Conservation (phyloP, 73 alveolate species). For the Tetrahymena borealis region DNA sequence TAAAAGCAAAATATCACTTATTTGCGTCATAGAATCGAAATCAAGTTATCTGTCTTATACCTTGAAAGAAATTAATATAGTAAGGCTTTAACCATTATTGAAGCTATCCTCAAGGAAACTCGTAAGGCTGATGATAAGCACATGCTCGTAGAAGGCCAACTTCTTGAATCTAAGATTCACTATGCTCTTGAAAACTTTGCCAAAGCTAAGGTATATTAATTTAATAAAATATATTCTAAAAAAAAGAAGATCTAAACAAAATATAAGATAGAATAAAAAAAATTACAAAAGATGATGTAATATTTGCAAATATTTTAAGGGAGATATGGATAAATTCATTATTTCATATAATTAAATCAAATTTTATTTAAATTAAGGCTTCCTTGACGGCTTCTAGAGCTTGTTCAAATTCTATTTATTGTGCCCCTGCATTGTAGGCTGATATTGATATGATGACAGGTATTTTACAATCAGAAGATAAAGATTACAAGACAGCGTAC, state of each 20-base stretch:
- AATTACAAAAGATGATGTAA: no score
- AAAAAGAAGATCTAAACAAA: background rate
- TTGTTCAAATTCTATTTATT: conserved; percentile 75
- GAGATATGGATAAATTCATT: no score
- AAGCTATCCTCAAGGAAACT: conserved; percentile 48
- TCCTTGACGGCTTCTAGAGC: conserved; percentile 92
- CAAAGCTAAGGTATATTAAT: conserved; percentile 62
- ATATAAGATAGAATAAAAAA: no score
- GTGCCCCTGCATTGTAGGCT: conserved; percentile 86
- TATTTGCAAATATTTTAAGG: no score
- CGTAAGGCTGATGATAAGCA: conserved; percentile 71
- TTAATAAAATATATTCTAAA: background rate
- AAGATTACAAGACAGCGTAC: conserved; percentile 85
- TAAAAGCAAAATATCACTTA: conserved; percentile 56
- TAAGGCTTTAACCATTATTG: conserved; percentile 47
- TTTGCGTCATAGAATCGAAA: conserved; percentile 63
- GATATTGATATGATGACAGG: conserved; percentile 91
- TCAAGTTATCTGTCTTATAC: conserved; percentile 55
- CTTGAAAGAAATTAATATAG: conserved; percentile 36
- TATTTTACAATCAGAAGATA: conserved; percentile 82
- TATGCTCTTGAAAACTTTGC: conserved; percentile 66
- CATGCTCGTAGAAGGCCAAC: conserved; percentile 56
- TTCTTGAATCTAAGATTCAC: conserved; percentile 62
- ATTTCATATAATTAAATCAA: no score
- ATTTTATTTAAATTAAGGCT: no score